Evolutionary conservation across 495 filamentous ascomycete species (phyloP), one percentile per base, ranked within the genome.

Genomic region (Podospora comata): DNA sequence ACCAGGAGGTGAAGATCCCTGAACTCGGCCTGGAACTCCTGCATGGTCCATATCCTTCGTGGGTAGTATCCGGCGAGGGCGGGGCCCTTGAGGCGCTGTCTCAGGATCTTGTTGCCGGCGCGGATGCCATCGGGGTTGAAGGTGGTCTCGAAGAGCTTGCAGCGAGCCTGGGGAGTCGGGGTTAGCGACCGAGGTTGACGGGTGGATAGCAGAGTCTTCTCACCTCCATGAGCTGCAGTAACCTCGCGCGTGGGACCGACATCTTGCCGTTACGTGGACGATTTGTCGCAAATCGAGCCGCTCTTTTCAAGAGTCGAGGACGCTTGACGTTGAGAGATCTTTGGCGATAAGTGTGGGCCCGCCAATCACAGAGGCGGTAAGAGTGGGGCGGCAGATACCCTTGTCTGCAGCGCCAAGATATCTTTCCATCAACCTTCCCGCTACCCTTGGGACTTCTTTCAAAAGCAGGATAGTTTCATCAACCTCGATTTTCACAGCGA

Each of bases 11-110:
- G 83, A 19, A 80, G 68, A 28, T 67, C 30, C 27, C 82, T 83
- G 74, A 90, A 91, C 65, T 87, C 80, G 13, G 82, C 85, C 73
- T 84, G 84, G 66, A 97, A 73, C 56, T 94, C 90, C 65, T 84
- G 84, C 59, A 92, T 82, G 2, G 90, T 91, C 4, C 88, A 86
- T 4, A 88, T 81, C 67, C 87, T 88, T 34, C 86, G 87, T 1
- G 95, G 94, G 76, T 99, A 99, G 83, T 96, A 99, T 67, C 90
- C 83, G 20, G 88, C 88, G 62, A 97, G 79, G 0, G 90, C 73
- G 26, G 92, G 91, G 7, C 95, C 95, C 70, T 85, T 86, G 32
- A 97, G 83, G 67, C 92, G 86, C 76, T 97, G 89, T 71, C 93
- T 90, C 55, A 99, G 83, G 72, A 97, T 82, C 75, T 93, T 94